Conservation (phyloP, 192 early-diverging fungal species). For the Dissophora globulifera region DNA sequence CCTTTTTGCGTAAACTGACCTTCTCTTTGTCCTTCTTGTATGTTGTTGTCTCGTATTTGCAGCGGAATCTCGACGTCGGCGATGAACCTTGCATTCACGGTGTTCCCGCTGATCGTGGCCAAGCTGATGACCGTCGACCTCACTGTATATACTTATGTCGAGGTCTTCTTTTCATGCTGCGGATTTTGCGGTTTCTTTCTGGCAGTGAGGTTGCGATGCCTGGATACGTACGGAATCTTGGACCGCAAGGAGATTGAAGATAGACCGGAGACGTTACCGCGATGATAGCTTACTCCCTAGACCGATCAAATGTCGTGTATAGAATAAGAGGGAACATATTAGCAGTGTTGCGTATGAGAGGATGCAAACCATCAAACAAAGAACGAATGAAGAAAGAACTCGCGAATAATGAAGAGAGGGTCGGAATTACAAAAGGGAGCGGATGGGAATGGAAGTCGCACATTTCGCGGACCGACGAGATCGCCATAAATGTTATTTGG, state of each 20-base stretch:
- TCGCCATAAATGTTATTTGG: no score
- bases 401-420: no score
- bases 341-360: no score
- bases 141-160: slow-evolving; percentile 35
- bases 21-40: not conserved
- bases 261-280: not conserved
- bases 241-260: slow-evolving; percentile 31
- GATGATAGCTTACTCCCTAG: not conserved
- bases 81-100: slow-evolving; percentile 48
- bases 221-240: slow-evolving; percentile 27
- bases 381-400: no score
- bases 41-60: not conserved
- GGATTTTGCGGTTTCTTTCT: slow-evolving; percentile 41
- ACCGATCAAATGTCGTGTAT: no score
- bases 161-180: slow-evolving; percentile 42
- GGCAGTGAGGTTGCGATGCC: slow-evolving; percentile 28
- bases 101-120: slow-evolving; percentile 50
- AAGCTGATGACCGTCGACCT: slow-evolving; percentile 36
- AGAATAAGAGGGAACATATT: no score
- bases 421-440: no score
- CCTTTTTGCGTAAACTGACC: not conserved
- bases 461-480: no score
- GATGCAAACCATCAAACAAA: no score
- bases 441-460: no score
- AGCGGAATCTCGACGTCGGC: slow-evolving; percentile 44